Evolutionary conservation across 2,329 filamentous ascomycete genomes (phyloP), one percentile per base, ranked within the genome.

Genomic region (Hypoxylon sp.): DNA sequence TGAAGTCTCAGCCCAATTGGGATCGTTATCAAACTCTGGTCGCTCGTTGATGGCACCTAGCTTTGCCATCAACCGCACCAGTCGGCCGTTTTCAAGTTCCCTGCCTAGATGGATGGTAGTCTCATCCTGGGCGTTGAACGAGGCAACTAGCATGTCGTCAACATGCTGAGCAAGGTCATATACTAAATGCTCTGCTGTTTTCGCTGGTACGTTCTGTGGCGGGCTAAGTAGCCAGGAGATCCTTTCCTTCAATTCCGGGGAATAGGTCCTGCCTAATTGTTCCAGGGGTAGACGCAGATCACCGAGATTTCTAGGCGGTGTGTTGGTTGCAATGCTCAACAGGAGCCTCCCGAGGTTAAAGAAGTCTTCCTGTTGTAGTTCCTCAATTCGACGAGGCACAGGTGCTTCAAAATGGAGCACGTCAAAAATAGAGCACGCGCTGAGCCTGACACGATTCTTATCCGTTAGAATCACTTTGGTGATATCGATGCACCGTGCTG

Each of bases 401-500:
- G 89, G 86, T 33, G 86, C 84, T 58, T 98, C 95, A 75, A 90
- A 94, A 66, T 97, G 91, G 17, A 97, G 88, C 35, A 99, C 94
- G 77, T 99, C 96, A 66, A 97, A 85, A 33, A 99, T 91, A 1
- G 91, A 92, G 79, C 95, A 98, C 14, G 92, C 94, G 76, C 92
- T 95, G 46, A 99, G 85, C 33, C 95, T 91, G 70, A 99, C 89
- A 33, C 95, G 91, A 77, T 95, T 96, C 81, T 95, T 97, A 49
- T 94, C 92, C 0, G 95, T 98, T 22, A 98, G 78, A 14, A 99
- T 86, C 64, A 99, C 91, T 79, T 98, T 98, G 81, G 89, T 95
- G 11, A 93, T 86, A 66, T 96, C 93, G 50, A 99, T 89, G 58
- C 95, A 91, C 54, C 95, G 89, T 40, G 95, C 95, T 22, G 96